A percentile compares a stretch with the other conserved stretches of the same genome.
phyloP scores from a whole-genome alignment of 2,329 filamentous ascomycete species.

The Clonostachys byssicola region DNA sequence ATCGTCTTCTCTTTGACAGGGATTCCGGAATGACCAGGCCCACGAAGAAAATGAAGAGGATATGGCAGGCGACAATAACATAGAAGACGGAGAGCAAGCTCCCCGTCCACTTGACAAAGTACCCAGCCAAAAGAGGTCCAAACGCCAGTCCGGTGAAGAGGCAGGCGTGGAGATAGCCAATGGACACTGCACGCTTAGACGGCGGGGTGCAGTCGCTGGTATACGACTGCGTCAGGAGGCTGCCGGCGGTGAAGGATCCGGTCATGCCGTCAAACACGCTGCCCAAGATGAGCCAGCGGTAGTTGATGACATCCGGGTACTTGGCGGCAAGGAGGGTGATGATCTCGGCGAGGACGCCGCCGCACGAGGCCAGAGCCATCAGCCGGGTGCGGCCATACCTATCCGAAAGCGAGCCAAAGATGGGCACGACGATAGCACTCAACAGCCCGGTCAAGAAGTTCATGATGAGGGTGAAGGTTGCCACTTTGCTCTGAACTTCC shows the following conservation, averaged over 20 bases:
- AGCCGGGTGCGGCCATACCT: constrained; percentile 75
- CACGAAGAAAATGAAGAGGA: constrained; percentile 69
- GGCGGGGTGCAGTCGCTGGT: constrained; percentile 84
- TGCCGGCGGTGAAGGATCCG: constrained; percentile 84
- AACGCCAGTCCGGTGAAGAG: constrained; percentile 86
- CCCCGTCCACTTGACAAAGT: constrained; percentile 73
- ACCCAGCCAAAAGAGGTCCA: constrained; percentile 77
- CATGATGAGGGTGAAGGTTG: constrained; percentile 73
- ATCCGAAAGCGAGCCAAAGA: constrained; percentile 81
- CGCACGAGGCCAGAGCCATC: constrained; percentile 68
- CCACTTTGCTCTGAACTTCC: constrained; percentile 72
- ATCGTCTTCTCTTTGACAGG: constrained; percentile 67
- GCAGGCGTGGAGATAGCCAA: constrained; percentile 87
- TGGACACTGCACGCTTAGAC: constrained; percentile 73
- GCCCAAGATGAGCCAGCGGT: constrained; percentile 76
- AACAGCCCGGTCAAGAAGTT: constrained; percentile 72
- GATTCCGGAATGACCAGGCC: constrained; percentile 78
- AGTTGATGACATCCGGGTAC: constrained; percentile 67
- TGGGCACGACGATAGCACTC: constrained; percentile 77
- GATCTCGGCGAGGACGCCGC: constrained; percentile 70
- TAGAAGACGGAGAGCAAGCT: constrained; percentile 82
- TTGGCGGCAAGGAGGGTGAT: constrained; percentile 75
- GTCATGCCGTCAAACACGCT: constrained; percentile 76
- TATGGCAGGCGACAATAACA: constrained; percentile 67
- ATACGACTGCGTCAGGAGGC: constrained; percentile 77